Base-by-base conservation (phyloP, 371 early-diverging fungal genomes). In the Blakeslea trispora region DNA sequence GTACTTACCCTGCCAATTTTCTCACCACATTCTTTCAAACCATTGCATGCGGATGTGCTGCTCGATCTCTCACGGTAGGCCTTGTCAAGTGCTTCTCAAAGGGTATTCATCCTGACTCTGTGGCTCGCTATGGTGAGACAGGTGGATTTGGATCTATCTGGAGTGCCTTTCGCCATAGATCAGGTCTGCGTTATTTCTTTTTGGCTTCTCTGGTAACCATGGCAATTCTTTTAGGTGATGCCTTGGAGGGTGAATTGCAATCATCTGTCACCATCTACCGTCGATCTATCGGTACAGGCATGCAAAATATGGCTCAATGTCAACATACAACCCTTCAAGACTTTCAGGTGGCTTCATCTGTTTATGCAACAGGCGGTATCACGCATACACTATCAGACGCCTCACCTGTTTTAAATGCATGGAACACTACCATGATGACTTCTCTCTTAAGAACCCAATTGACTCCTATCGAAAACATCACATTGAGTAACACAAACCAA, bases 1-100 rank as follows among this genome's bases (percentile, higher is more conserved):
- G 61, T 37, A 61, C 61, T 1, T 61, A 61, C 34, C 61, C 61
- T 6, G 61, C 61, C 1, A 55, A 31, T 51, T 50, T 61, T 21
- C 21, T 61, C 11, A 55, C 55, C 10, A 51, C 44, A 1, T 5
- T 61, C 10, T 61, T 55, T 45, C 24, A 50, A 40, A 41, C 46
- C 10, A 41, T 61, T 19, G 56, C 42, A n/a, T 28, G 45, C 22
- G 40, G 46, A 1, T 23, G 55, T 0, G 61, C 47, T 11, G 32
- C 54, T 21, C 31, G 61, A 45, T 61, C 61, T 9, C 23, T 61
- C 1, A 43, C 50, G 14, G 55, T 61, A 6, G 61, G 45, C 10
- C 37, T 61, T 1, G 19, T 61, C 4, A 61, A 55, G 14, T 22
- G 45, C 2, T 51, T 61, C 34, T 40, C 42, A 21, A 22, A 61